Conservation (phyloP, 108 stramenopile species). For the Aurantiochytrium sp. region DNA sequence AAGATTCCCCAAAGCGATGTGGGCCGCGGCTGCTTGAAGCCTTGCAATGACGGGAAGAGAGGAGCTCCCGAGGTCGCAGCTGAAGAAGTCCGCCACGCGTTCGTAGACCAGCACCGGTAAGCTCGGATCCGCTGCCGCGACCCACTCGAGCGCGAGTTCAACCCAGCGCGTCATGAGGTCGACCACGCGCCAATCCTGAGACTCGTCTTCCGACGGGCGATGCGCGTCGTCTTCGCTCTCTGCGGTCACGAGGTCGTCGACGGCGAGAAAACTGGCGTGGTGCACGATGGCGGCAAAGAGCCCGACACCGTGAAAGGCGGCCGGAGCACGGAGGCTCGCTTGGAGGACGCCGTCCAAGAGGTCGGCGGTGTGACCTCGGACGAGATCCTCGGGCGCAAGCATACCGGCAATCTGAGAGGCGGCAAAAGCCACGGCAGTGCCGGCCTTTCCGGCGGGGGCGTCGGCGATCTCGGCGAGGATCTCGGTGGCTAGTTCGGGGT, state of each 20-base stretch:
- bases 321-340: background rate
- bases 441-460: background rate
- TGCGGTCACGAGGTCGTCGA: background rate
- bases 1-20: background rate
- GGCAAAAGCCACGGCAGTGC: background rate
- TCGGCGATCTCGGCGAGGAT: background rate
- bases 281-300: background rate
- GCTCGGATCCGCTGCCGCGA: background rate
- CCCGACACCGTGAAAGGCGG: background rate
- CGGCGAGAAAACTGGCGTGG: background rate
- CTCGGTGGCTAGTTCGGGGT: background rate
- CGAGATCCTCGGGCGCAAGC: background rate
- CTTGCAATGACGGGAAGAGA: background rate
- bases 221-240: background rate
- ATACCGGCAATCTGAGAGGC: background rate
- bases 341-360: background rate
- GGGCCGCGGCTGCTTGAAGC: background rate
- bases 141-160: background rate
- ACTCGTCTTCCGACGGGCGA: background rate
- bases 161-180: background rate
- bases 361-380: background rate
- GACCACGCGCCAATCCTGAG: background rate
- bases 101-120: background rate
- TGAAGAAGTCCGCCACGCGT: background rate
- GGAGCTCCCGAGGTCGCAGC: background rate